Evolutionary conservation across 2,329 filamentous ascomycete species (phyloP).

Genomic region (Alternaria tenuissima): DNA sequence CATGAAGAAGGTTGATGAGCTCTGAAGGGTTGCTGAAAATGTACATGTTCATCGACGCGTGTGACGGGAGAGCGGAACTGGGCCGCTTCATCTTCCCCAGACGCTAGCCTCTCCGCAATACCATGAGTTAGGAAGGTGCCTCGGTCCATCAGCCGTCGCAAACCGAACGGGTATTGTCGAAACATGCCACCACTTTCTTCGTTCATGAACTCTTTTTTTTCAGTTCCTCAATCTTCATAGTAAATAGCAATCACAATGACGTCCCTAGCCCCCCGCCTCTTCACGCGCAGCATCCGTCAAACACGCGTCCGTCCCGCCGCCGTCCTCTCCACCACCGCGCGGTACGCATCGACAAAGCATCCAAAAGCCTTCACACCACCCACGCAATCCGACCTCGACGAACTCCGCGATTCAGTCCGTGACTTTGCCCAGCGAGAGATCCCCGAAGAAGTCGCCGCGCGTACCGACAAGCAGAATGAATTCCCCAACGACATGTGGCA

Average conservation of each 20-base stretch:
- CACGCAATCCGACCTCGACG: conserved; percentile 74
- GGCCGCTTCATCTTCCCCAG: conserved; percentile 29
- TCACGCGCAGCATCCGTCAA: conserved; percentile 52
- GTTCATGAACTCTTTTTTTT: not conserved
- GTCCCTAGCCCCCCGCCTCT: conserved; percentile 43
- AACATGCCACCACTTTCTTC: conserved; percentile 15
- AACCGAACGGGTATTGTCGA: conserved; percentile 22
- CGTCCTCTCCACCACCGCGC: conserved; percentile 25
- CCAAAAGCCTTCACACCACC: conserved; percentile 74
- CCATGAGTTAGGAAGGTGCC: conserved; percentile 22
- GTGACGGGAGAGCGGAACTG: conserved; percentile 17
- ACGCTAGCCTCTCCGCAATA: conserved; percentile 23
- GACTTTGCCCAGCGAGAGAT: conserved; percentile 91
- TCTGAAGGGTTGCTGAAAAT: conserved; percentile 17
- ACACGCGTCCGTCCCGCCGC: conserved; percentile 25
- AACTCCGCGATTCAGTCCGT: conserved; percentile 83
- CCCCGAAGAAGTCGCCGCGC: conserved; percentile 78
- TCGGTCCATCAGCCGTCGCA: conserved; percentile 37
- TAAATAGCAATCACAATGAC: conserved; percentile 38
- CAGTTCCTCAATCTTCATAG: not conserved
- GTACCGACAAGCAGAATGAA: conserved; percentile 84
- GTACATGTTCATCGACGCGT: not conserved
- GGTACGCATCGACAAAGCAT: conserved; percentile 72
- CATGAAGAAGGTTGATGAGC: conserved; percentile 44
- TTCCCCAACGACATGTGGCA: conserved; percentile 93